Evolutionary conservation across 2,329 filamentous ascomycete genomes (phyloP), one percentile per base, ranked within the genome.

Genomic region (Metarhizium anisopliae): DNA sequence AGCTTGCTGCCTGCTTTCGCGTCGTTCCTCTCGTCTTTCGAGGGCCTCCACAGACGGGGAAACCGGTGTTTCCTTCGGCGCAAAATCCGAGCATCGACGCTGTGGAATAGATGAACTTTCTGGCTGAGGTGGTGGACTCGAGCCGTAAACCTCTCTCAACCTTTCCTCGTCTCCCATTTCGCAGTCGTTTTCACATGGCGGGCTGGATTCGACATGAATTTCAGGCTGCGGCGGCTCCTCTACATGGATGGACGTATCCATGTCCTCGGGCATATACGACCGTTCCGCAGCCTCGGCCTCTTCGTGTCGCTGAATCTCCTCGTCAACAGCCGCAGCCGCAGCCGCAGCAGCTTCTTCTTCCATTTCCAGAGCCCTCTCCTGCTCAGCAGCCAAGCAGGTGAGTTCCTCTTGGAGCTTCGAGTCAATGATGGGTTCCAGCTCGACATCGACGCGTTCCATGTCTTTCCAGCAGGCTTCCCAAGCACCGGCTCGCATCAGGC

Each of bases 401-500:
- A 91, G 72, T 60, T 84, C 82, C 18, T 79, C 77, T 54, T 84
- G 78, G 13, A 86, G 66, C 1, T 76, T 71, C 0, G 80, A 69
- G 18, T 84, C 81, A 11, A 91, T 79, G 65, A 86, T 81, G 3
- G 94, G 88, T 63, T 89, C 83, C 53, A 99, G 83, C 70, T 97
- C 93, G 1, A 95, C 89, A 66, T 99, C 94, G 0, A 97, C 90
- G n/a, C 93, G 83, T 72, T 99, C 94, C 94, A 99, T 99, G 71
- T 97, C 93, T 62, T 84, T 88, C 93, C 93, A 99, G 57, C 90
- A 93, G 2, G 92, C 92, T 4, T 83, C 83, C 94, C 94, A 99
- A 0, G 94, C 93, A 0, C 90, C 90, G 5, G 90, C 86, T 57
- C 85, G 83, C 90, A 99, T 95, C 51, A 97, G 75, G 0, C 94